These are phyloP conservation scores for Passiflora organensis DNA, from an alignment of 345 rosid genomes.

Conservation along the genomic window DNA sequence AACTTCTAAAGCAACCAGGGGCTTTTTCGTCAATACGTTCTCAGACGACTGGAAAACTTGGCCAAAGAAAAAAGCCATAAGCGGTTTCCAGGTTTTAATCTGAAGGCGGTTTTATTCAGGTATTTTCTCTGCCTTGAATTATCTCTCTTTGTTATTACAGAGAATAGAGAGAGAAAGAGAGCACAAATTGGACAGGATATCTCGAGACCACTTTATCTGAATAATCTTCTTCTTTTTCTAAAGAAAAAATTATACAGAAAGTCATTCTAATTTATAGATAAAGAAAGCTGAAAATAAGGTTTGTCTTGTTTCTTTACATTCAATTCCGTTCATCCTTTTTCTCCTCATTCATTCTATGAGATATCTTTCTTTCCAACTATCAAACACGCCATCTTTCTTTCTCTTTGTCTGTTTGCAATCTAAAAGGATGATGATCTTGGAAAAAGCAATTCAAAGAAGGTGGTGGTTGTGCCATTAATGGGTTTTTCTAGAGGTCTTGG, in stretches of 20 bases:
- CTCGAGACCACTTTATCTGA: constrained; percentile 49
- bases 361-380: not conserved
- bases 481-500: constrained; percentile 22
- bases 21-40: constrained; percentile 18
- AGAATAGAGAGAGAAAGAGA: constrained; percentile 20
- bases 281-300: constrained; percentile 21
- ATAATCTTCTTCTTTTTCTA: constrained; percentile 8
- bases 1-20: constrained; percentile 6
- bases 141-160: not conserved
- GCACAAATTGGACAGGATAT: constrained; percentile 28
- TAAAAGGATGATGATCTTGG: constrained; percentile 23
- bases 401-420: not conserved
- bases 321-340: constrained; percentile 16
- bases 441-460: constrained; percentile 16
- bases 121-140: not conserved
- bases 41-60: not conserved
- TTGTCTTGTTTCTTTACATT: constrained; percentile 35
- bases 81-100: constrained; percentile 11
- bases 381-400: constrained; percentile 25
- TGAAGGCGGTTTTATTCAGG: constrained; percentile 8
- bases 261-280: constrained; percentile 17
- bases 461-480: constrained; percentile 37
- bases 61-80: constrained; percentile 12
- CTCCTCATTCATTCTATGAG: constrained; percentile 12
- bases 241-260: constrained; percentile 11